phyloP scores from a whole-genome alignment of 371 early-diverging fungal species.

The Mucor lusitanicus region DNA sequence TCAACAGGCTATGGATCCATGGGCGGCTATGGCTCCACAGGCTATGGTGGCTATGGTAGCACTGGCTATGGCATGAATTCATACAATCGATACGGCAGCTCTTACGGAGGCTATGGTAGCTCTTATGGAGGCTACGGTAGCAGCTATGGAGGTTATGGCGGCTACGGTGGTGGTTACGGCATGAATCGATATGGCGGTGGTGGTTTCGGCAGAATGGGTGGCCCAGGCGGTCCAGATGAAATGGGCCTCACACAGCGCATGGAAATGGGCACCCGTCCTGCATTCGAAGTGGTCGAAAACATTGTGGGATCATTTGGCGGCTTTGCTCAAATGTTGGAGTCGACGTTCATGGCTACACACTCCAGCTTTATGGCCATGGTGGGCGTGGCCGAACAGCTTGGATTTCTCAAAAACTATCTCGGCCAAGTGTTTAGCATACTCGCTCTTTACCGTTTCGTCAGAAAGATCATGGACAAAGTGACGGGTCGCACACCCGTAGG shows the following conservation, averaged over 20 bases:
- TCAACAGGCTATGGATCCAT: conserved; percentile 5
- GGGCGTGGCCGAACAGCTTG: conserved; percentile 97
- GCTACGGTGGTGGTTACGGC: conserved; percentile 52
- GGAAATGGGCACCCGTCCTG: conserved; percentile 86
- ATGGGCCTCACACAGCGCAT: conserved; percentile 77
- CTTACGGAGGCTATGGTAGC: conserved; percentile 38
- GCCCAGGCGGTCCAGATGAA: conserved; percentile 51
- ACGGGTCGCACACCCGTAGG: conserved; percentile 59
- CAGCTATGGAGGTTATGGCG: conserved; percentile 42
- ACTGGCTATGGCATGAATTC: conserved; percentile 28
- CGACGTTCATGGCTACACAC: conserved; percentile 96
- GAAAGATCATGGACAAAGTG: conserved; percentile 58
- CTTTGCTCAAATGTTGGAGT: conserved; percentile 96
- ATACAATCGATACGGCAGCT: conserved; percentile 22
- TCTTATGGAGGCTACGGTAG: conserved; percentile 51
- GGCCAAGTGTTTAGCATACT: conserved; percentile 84
- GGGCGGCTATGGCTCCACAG: conserved; percentile 12
- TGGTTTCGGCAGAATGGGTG: conserved; percentile 24
- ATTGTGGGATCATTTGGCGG: conserved; percentile 96
- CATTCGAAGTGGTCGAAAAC: conserved; percentile 90
- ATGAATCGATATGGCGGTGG: conserved; percentile 42
- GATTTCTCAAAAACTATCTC: conserved; percentile 77
- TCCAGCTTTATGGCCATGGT: conserved; percentile 98
- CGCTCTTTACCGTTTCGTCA: conserved; percentile 69
- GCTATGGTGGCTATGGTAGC: conserved; percentile 20